A percentile compares a stretch with the other conserved stretches of the same genome.
phyloP scores from a whole-genome alignment of 1,139 yeast genomes.

The Yamadazyma sp. region DNA sequence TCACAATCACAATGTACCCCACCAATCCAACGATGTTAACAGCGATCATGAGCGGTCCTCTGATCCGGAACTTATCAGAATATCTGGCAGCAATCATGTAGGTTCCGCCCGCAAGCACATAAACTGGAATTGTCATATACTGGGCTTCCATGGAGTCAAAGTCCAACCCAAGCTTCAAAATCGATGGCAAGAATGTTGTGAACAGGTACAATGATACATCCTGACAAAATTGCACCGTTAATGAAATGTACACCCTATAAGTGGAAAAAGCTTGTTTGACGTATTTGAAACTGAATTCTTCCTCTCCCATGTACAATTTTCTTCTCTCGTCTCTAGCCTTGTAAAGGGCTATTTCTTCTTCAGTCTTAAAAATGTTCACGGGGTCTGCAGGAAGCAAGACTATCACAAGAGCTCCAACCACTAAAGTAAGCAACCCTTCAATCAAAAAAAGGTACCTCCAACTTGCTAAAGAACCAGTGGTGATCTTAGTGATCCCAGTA shows the following conservation, averaged over 20 bases:
- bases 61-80: slow-evolving; percentile 33
- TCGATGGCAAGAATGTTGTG: slow-evolving; percentile 48
- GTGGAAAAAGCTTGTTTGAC: slow-evolving; percentile 31
- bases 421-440: slow-evolving; percentile 29
- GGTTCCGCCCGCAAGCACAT: slow-evolving; percentile 37
- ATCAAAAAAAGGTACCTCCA: slow-evolving; percentile 37
- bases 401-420: slow-evolving; percentile 25
- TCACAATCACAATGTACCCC: slow-evolving; percentile 41
- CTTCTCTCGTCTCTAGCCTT: slow-evolving; percentile 23
- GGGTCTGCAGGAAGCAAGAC: slow-evolving; percentile 23
- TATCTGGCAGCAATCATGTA: slow-evolving; percentile 34
- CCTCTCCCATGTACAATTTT: slow-evolving; percentile 25
- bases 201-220: slow-evolving; percentile 49
- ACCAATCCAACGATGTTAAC: slow-evolving; percentile 30
- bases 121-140: slow-evolving; percentile 23
- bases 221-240: slow-evolving; percentile 46
- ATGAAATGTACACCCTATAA: slow-evolving; percentile 37
- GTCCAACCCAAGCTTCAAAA: slow-evolving; percentile 42
- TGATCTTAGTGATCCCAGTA: slow-evolving; percentile 38
- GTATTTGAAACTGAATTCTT: slow-evolving; percentile 19
- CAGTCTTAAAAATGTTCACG: slow-evolving; percentile 16
- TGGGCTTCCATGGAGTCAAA: slow-evolving; percentile 44
- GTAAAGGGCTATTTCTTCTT: slow-evolving; percentile 25
- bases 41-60: slow-evolving; percentile 20
- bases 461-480: slow-evolving; percentile 19